A percentile compares a stretch with the other conserved stretches of the same genome.
Evolutionary conservation across 164 flowering plant species (phyloP).

Genomic region (Magnolia officinalis): DNA sequence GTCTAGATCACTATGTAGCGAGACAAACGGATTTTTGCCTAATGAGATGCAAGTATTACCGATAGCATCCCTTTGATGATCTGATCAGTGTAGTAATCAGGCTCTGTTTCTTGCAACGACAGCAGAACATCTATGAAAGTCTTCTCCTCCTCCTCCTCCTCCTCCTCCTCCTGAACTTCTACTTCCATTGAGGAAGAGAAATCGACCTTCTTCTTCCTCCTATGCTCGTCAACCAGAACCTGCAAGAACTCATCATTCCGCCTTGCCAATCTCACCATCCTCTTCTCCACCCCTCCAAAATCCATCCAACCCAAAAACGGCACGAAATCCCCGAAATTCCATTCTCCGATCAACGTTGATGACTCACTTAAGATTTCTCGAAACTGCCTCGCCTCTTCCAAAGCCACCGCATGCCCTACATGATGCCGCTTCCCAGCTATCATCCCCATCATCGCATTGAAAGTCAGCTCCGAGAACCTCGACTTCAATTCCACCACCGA

Average conservation of each 20-base stretch:
- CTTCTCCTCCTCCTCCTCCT: background rate
- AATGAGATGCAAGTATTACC: constrained; percentile 14
- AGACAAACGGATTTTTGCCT: background rate
- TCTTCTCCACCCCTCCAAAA: constrained; percentile 17
- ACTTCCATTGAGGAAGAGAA: background rate
- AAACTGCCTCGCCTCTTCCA: constrained; percentile 19
- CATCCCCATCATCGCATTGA: constrained; percentile 19
- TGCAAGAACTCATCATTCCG: constrained; percentile 21
- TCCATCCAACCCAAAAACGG: constrained; percentile 27
- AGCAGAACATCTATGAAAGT: constrained; percentile 22
- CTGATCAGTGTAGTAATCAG: constrained; percentile 28
- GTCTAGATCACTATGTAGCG: too few relatives aligned
- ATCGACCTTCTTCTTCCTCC: background rate
- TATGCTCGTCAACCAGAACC: constrained; percentile 16
- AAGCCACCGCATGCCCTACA: constrained; percentile 12
- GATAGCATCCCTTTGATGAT: constrained; percentile 26
- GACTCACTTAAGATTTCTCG: constrained; percentile 7
- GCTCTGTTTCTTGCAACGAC: constrained; percentile 28
- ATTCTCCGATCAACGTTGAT: background rate
- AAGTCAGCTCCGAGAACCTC: constrained; percentile 9
- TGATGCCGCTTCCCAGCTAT: constrained; percentile 20
- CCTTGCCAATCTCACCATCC: background rate
- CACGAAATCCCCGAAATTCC: constrained; percentile 22
- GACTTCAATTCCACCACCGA: constrained; percentile 5
- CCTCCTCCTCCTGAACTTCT: background rate